Percentiles rank a stretch among this genome's conserved stretches.
Evolutionary conservation across 2,329 filamentous ascomycete genomes (phyloP).

Genomic region (Dactylonectria estremocensis): DNA sequence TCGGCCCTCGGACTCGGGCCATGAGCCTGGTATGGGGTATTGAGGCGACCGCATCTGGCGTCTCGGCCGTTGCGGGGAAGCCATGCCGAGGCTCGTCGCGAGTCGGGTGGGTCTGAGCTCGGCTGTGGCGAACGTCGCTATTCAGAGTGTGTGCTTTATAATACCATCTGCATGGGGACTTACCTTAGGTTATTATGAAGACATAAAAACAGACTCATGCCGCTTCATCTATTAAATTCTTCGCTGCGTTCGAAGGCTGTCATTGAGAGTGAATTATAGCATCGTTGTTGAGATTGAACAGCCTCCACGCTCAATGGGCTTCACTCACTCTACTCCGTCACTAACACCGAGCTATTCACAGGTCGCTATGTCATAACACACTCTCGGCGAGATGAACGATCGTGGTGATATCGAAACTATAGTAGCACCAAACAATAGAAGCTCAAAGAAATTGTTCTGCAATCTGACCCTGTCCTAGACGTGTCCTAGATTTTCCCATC

Average conservation of each 20-base stretch:
- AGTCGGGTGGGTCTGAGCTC: slow-evolving; percentile 37
- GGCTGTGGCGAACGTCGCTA: not conserved
- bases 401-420: not conserved
- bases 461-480: slow-evolving; percentile 19
- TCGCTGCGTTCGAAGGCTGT: not conserved
- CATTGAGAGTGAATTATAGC: not conserved
- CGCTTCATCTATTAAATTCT: not conserved
- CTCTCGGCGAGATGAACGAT: not conserved
- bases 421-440: slow-evolving; percentile 2
- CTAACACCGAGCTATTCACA: not conserved
- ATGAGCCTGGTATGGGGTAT: slow-evolving; percentile 1
- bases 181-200: not conserved
- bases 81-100: slow-evolving; percentile 48
- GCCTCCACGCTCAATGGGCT: not conserved
- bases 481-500: slow-evolving; percentile 3
- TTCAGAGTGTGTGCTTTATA: not conserved
- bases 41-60: slow-evolving; percentile 36
- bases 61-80: slow-evolving; percentile 48
- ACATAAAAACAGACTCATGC: not conserved
- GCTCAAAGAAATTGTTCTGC: slow-evolving; percentile 9
- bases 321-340: not conserved
- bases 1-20: slow-evolving; percentile 10
- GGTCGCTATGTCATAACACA: not conserved
- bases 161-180: not conserved
- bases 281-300: not conserved